A percentile compares a stretch with the other conserved stretches of the same genome.
Conservation (phyloP, 345 rosid genomes). For the Erodium maritimum region DNA sequence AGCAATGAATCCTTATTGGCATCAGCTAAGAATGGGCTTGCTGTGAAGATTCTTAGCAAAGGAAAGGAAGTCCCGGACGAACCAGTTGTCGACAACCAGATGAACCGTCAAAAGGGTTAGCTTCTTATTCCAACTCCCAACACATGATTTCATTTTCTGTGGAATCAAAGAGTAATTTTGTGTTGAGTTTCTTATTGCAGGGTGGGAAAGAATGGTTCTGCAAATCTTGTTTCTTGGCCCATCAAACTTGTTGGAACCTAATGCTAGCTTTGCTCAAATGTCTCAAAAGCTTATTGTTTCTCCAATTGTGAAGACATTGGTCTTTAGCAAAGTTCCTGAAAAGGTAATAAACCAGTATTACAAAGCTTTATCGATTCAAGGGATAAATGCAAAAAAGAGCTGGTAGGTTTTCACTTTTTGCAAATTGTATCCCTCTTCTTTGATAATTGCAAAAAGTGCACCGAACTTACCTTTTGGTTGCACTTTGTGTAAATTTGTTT, state of each 20-base stretch:
- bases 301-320: conserved; percentile 85
- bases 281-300: conserved; percentile 90
- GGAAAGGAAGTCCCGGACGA: conserved; percentile 75
- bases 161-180: not conserved
- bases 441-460: too few species aligned
- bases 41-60: conserved; percentile 86
- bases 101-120: conserved; percentile 67
- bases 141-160: too few species aligned
- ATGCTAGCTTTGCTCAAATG: conserved; percentile 85
- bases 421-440: too few species aligned
- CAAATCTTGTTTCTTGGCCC: conserved; percentile 94
- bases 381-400: too few species aligned
- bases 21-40: conserved; percentile 88
- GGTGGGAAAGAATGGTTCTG: conserved; percentile 99
- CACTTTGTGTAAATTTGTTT: too few species aligned
- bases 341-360: conserved; percentile 38
- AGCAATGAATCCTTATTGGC: conserved; percentile 65
- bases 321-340: conserved; percentile 94
- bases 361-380: too few species aligned
- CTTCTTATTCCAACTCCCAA: not conserved
- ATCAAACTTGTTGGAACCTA: conserved; percentile 86
- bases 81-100: conserved; percentile 61
- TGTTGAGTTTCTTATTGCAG: conserved; percentile 41
- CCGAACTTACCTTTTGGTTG: too few species aligned
- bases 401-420: too few species aligned